Evolutionary conservation across 805 yeast species (phyloP).

Genomic region (Hanseniaspora singularis): DNA sequence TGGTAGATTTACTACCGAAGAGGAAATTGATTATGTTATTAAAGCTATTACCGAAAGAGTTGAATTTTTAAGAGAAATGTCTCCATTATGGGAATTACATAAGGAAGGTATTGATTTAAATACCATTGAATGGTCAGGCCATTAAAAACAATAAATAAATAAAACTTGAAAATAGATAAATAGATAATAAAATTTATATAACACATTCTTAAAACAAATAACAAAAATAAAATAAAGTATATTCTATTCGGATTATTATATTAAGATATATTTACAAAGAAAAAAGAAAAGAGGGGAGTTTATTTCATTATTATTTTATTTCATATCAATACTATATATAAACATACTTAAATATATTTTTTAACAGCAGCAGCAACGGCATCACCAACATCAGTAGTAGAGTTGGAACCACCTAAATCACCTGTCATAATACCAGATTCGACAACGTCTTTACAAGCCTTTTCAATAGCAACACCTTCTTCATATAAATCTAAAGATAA

Average conservation of each 20-base stretch:
- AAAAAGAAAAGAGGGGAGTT: too few relatives aligned
- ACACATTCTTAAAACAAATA: too few relatives aligned
- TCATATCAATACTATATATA: too few relatives aligned
- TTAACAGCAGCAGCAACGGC: slow-evolving; percentile 68
- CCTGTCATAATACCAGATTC: slow-evolving; percentile 83
- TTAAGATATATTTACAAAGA: too few relatives aligned
- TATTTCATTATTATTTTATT: too few relatives aligned
- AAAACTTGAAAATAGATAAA: too few relatives aligned
- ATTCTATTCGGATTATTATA: too few relatives aligned
- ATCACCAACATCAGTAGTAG: slow-evolving; percentile 87
- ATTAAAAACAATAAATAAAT: too few relatives aligned
- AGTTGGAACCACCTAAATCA: slow-evolving; percentile 73
- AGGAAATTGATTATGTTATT: slow-evolving; percentile 86
- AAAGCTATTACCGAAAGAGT: slow-evolving; percentile 83
- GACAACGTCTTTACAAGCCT: slow-evolving; percentile 72
- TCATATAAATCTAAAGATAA: slow-evolving; percentile 70
- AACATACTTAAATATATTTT: slow-evolving; percentile 12
- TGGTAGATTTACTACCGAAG: slow-evolving; percentile 94
- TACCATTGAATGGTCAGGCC: slow-evolving; percentile 97
- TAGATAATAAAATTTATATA: too few relatives aligned
- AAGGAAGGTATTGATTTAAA: slow-evolving; percentile 94
- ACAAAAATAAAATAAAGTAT: too few relatives aligned
- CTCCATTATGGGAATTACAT: slow-evolving; percentile 98
- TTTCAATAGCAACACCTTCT: slow-evolving; percentile 80
- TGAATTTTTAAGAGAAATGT: slow-evolving; percentile 75